A percentile compares a stretch with the other conserved stretches of the same genome.
These are phyloP conservation scores for Backusella morwellensis DNA, from an alignment of 192 early-diverging fungal genomes.

Conservation along the genomic window DNA sequence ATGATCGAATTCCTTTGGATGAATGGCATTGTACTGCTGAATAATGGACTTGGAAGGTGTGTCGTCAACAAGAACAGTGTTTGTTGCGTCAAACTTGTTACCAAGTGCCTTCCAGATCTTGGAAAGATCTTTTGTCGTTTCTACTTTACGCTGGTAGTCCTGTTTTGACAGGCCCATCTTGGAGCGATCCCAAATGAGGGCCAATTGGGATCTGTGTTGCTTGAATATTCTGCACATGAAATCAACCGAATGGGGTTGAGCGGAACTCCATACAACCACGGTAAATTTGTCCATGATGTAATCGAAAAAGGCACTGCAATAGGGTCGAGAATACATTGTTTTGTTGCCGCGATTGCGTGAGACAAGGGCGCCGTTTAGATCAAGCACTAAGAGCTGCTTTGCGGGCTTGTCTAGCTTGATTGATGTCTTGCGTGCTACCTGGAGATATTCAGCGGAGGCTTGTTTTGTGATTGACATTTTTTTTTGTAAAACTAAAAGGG, in stretches of 20 bases:
- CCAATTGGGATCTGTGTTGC: slow-evolving; percentile 27
- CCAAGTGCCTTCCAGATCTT: slow-evolving; percentile 42
- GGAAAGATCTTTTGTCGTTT: slow-evolving; percentile 64
- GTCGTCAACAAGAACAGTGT: slow-evolving; percentile 56
- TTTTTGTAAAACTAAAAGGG: background rate
- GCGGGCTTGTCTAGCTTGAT: background rate
- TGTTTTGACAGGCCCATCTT: slow-evolving; percentile 41
- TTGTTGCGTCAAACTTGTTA: slow-evolving; percentile 37
- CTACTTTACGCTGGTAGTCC: slow-evolving; percentile 40
- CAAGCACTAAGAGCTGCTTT: slow-evolving; percentile 60
- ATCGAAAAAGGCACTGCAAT: slow-evolving; percentile 48
- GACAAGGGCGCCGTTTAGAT: slow-evolving; percentile 71
- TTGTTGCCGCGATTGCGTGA: slow-evolving; percentile 32
- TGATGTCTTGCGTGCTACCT: background rate
- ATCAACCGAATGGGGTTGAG: slow-evolving; percentile 50
- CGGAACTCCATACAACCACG: slow-evolving; percentile 78
- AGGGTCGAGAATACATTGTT: slow-evolving; percentile 44
- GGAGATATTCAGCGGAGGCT: background rate
- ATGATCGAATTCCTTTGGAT: slow-evolving; percentile 41
- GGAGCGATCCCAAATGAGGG: slow-evolving; percentile 59
- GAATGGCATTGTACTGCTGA: slow-evolving; percentile 48
- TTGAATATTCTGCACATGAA: slow-evolving; percentile 55
- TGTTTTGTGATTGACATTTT: background rate
- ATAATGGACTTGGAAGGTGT: slow-evolving; percentile 45
- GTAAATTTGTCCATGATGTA: slow-evolving; percentile 56